Evolutionary conservation across 2,329 filamentous ascomycete genomes (phyloP), one percentile per base, ranked within the genome.

Genomic region (Aspergillus sp.): DNA sequence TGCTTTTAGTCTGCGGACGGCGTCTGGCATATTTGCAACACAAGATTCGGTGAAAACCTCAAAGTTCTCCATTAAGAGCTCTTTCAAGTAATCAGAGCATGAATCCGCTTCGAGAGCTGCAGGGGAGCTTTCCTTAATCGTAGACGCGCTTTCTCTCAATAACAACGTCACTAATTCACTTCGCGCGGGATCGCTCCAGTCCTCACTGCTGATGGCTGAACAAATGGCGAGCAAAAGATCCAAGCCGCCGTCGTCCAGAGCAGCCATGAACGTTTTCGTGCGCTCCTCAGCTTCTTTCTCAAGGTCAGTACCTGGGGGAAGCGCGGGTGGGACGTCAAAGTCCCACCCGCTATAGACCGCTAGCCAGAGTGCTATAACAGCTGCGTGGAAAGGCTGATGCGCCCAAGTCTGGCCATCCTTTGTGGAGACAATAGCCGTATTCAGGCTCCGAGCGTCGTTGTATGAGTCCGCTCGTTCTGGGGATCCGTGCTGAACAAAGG

Each of bases 11-110:
- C 89, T 92, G 57, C 94, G 89, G 49, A 99, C 84, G 3, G 95
- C 90, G 78, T 98, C 93, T 0, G 95, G 95, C 81, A 98, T 90
- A 72, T 99, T 97, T 0, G 92, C 91, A 68, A 99, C 96, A 74
- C 97, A 96, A 5, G 91, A 90, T 72, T 98, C 94, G 7, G 94
- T 87, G 72, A 98, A 97, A 0, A 85, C 85, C 74, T 98, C 94
- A 9, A 98, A 79, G 71, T 93, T 91, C 61, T 89, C 85, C 86
- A 94, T 92, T 30, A 96, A 78, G 23, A 90, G 81, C 7, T 82
- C 73, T 65, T 91, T 89, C 72, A 98, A 92, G 66, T 88, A 88
- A 7, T 84, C 81, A 3, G 91, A 89, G 59, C 93, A 91, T 2
- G 85, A 81, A 8, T 90, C 81, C 0, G 87, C 82, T 46, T 96